Conservation (phyloP, 2,329 filamentous ascomycete genomes). For the Claviceps sp. region DNA sequence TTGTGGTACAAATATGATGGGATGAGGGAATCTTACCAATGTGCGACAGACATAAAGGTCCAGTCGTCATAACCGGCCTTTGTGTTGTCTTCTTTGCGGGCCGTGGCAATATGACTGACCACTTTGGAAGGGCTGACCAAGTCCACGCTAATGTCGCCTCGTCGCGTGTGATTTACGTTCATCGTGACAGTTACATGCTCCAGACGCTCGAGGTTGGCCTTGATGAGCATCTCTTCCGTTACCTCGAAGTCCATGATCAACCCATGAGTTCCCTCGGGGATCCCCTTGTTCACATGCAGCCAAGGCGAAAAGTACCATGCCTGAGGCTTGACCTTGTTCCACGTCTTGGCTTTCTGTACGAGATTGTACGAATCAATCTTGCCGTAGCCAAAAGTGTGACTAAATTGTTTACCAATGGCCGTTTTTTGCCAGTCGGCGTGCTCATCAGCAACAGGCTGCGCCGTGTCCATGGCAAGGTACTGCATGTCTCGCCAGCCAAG, state of each 20-base stretch:
- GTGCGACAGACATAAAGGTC: constrained; percentile 98
- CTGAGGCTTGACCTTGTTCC: constrained; percentile 84
- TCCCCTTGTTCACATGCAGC: constrained; percentile 73
- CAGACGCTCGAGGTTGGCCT: constrained; percentile 71
- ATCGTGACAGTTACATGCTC: constrained; percentile 97
- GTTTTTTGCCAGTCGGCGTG: constrained; percentile 69
- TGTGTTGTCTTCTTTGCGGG: constrained; percentile 55
- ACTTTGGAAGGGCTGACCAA: constrained; percentile 72
- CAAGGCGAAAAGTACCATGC: constrained; percentile 90
- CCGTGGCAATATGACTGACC: constrained; percentile 68
- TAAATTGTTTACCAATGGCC: constrained; percentile 70
- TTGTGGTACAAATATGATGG: background rate
- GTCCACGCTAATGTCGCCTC: constrained; percentile 88
- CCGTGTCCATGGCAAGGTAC: constrained; percentile 75
- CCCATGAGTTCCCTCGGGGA: constrained; percentile 75
- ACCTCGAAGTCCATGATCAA: constrained; percentile 71
- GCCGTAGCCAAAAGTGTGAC: constrained; percentile 89
- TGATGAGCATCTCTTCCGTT: constrained; percentile 63
- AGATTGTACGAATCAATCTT: constrained; percentile 82
- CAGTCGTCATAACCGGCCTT: constrained; percentile 72
- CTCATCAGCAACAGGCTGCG: constrained; percentile 61
- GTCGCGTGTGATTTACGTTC: constrained; percentile 78
- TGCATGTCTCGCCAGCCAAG: constrained; percentile 91
- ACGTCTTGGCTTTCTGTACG: constrained; percentile 74
- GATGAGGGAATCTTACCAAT: constrained; percentile 51